A percentile compares a stretch with the other conserved stretches of the same genome.
Conservation (phyloP, 257 asterid species). For the Gentiana macrophylla region DNA sequence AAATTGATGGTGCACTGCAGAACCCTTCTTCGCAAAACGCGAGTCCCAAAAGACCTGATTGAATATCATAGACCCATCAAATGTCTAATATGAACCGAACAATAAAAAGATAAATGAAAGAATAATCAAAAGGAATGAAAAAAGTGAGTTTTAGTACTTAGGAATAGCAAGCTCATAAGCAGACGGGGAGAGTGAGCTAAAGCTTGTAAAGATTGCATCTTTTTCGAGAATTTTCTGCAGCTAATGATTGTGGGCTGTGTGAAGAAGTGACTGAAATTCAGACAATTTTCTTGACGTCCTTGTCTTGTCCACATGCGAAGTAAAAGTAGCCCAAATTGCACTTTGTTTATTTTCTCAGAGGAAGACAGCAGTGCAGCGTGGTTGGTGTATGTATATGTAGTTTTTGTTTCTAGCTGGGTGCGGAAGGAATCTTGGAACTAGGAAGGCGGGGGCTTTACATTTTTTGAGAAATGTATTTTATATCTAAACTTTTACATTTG, state of each 20-base stretch:
- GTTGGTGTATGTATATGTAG: too few species aligned
- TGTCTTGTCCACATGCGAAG: constrained; percentile 2
- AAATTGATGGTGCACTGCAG: constrained; percentile 61
- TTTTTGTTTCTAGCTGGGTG: too few species aligned
- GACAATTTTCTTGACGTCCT: background rate
- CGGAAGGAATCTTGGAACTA: too few species aligned
- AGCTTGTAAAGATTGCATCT: constrained; percentile 41
- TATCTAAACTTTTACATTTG: background rate
- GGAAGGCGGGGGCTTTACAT: too few species aligned
- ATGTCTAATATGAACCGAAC: constrained; percentile 1
- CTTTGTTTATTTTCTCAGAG: too few species aligned
- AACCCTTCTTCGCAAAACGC: constrained; percentile 49
- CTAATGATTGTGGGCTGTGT: background rate
- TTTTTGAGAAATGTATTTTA: too few species aligned
- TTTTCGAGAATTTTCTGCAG: constrained; percentile 9
- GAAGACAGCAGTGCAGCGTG: too few species aligned
- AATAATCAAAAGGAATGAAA: constrained; percentile 4
- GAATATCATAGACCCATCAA: constrained; percentile 1
- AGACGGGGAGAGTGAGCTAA: constrained; percentile 12
- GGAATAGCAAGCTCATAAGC: constrained; percentile 11
- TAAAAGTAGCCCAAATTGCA: too few species aligned
- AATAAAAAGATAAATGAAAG: background rate
- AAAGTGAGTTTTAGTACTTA: constrained; percentile 18
- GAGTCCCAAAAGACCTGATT: constrained; percentile 29
- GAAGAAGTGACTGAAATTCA: background rate